phyloP scores from a whole-genome alignment of 2,329 filamentous ascomycete genomes.

The Coleophoma eucalyptorum region DNA sequence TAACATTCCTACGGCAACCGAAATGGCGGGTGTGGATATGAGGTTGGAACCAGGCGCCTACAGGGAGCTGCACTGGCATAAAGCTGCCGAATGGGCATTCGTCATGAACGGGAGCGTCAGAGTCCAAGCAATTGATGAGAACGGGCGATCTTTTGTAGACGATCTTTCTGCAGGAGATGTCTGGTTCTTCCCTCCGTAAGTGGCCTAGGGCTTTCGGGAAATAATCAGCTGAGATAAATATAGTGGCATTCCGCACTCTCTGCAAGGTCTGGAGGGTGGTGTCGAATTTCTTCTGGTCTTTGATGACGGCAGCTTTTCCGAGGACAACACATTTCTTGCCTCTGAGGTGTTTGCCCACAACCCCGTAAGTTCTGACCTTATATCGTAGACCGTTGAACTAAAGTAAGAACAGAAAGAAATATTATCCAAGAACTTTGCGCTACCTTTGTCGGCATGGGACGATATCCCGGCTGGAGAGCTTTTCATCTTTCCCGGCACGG shows the following conservation, averaged over 20 bases:
- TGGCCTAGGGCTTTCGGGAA: neutral
- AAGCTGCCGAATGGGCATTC: conserved; percentile 75
- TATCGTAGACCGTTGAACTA: conserved; percentile 4
- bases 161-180: conserved; percentile 73
- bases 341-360: conserved; percentile 52
- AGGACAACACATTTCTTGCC: conserved; percentile 67
- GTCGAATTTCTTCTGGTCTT: conserved; percentile 63
- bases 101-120: conserved; percentile 68
- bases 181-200: conserved; percentile 68
- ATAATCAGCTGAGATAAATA: neutral
- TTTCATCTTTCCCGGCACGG: conserved; percentile 50
- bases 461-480: conserved; percentile 42
- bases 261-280: conserved; percentile 68
- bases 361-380: conserved; percentile 12
- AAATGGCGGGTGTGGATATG: conserved; percentile 77
- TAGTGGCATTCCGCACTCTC: conserved; percentile 70
- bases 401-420: conserved; percentile 34
- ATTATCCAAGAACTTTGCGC: conserved; percentile 50
- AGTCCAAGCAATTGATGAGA: conserved; percentile 69
- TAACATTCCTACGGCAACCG: conserved; percentile 61
- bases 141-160: conserved; percentile 74
- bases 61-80: conserved; percentile 78
- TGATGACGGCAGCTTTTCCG: conserved; percentile 54
- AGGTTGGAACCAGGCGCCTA: conserved; percentile 69
- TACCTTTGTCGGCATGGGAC: conserved; percentile 42